Base-by-base conservation (phyloP, 352 stramenopile species). In the Phytophthora pluvialis region DNA sequence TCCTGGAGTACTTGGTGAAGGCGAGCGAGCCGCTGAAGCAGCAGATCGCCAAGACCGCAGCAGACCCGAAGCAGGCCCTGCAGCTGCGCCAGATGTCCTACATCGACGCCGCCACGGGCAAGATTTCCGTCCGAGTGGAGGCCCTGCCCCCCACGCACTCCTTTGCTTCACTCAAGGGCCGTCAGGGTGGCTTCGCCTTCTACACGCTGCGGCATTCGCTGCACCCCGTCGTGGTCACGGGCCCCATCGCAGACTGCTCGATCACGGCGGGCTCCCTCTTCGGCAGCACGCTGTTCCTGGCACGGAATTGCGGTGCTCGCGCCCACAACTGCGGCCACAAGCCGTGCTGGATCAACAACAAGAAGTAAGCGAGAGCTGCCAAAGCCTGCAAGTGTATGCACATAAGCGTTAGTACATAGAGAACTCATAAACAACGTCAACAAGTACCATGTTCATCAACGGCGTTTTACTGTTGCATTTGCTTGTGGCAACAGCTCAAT, bases 231-330 rank as follows among this genome's bases (percentile, higher is more conserved):
- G 83, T 93, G 33, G 82, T 95, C 56, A 89, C 81, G n/a, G 84
- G 86, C 10, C 83, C 86, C n/a, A 88, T 92, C 53, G 80, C 83
- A 29, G 81, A 92, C 67, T 75, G 67, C 49, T 81, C 76, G 47
- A 93, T 93, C 75, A 91, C 83, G 44, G 86, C 86, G 31, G 81
- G 84, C 49, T 85, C 84, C 49, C 75, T 95, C 38, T 95, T 95
- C 65, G 84, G 83, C 36, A 90, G 78, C 60, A 87, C 90, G 18
- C 52, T 95, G 18, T 84, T 78, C 47, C 59, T 95, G 16, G 86
- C 86, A 26, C 81, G 85, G 48, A 88, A 83, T 73, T 91, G 83
- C 58, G 84, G 84, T 16, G 83, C 83, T 35, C 77, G 75, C 33
- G 83, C 63, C 3, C 69, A 73, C 50, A 61, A 68, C 45, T 77